Evolutionary conservation across 179 eudicot genomes (phyloP).

Genomic region (Drosera spatulata): DNA sequence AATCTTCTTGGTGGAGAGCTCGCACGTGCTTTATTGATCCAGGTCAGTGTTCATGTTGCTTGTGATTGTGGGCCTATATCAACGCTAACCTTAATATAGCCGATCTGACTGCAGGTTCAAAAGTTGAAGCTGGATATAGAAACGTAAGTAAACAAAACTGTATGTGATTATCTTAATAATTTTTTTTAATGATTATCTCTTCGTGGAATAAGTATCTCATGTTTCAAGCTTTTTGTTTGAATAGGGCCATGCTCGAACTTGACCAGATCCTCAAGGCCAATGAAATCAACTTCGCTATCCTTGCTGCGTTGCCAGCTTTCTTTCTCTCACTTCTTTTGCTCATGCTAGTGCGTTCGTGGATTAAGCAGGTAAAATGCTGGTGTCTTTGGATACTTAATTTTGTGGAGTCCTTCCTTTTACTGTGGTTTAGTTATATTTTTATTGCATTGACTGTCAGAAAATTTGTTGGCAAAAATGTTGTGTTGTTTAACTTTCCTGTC

Average conservation of each 20-base stretch:
- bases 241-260: conserved; percentile 91
- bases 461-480: no score
- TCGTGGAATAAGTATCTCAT: conserved; percentile 1
- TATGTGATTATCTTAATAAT: not conserved
- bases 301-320: conserved; percentile 96
- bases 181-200: not conserved
- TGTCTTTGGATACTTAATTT: no score
- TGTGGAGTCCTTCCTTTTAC: no score
- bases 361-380: conserved; percentile 47
- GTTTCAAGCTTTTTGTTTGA: conserved; percentile 5
- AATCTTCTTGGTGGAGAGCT: conserved; percentile 84
- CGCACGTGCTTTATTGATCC: conserved; percentile 87
- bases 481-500: no score
- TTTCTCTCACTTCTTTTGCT: conserved; percentile 40
- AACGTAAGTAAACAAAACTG: conserved; percentile 43
- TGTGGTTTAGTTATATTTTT: no score
- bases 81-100: not conserved
- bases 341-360: conserved; percentile 76
- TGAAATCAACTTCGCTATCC: conserved; percentile 92
- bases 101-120: conserved; percentile 48
- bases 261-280: conserved; percentile 95
- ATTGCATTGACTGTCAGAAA: no score
- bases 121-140: conserved; percentile 89
- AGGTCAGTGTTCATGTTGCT: conserved; percentile 27
- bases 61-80: not conserved